Evolutionary conservation across 75 land plant genomes (phyloP).

Genomic region (Isoetes taiwanensis): DNA sequence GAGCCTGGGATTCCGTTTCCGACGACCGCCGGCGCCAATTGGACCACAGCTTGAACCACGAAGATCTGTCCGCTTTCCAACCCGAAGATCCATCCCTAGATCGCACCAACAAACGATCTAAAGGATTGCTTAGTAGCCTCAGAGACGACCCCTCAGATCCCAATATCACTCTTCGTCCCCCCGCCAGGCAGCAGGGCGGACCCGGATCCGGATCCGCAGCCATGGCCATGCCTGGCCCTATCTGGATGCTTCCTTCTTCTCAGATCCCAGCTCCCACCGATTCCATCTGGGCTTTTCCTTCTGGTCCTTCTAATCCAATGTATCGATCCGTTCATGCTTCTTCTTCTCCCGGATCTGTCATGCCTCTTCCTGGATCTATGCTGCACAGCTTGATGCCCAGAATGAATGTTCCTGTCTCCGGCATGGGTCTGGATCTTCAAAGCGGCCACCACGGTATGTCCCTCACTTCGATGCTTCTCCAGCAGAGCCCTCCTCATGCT

Average conservation of each 20-base stretch:
- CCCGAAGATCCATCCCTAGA: background rate
- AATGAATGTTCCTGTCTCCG: background rate
- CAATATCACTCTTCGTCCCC: background rate
- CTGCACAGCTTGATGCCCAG: background rate
- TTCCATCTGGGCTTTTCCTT: background rate
- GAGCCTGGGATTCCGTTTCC: background rate
- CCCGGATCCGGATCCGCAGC: background rate
- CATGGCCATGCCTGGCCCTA: background rate
- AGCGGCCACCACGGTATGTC: background rate
- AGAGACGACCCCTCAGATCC: background rate
- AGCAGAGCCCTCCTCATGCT: background rate
- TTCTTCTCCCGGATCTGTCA: background rate
- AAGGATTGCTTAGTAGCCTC: background rate
- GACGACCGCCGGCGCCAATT: background rate
- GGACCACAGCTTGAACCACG: background rate
- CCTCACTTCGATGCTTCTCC: background rate
- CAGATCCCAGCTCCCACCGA: background rate
- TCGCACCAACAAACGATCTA: background rate
- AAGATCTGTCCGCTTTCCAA: background rate
- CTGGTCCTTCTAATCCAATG: background rate
- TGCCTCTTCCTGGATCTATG: background rate
- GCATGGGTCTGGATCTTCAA: conserved; percentile 1
- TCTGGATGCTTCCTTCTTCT: background rate
- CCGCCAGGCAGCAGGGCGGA: background rate
- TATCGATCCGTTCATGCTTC: background rate